phyloP scores from a whole-genome alignment of 495 filamentous ascomycete genomes.

The Podospora bellae-mahoneyi region DNA sequence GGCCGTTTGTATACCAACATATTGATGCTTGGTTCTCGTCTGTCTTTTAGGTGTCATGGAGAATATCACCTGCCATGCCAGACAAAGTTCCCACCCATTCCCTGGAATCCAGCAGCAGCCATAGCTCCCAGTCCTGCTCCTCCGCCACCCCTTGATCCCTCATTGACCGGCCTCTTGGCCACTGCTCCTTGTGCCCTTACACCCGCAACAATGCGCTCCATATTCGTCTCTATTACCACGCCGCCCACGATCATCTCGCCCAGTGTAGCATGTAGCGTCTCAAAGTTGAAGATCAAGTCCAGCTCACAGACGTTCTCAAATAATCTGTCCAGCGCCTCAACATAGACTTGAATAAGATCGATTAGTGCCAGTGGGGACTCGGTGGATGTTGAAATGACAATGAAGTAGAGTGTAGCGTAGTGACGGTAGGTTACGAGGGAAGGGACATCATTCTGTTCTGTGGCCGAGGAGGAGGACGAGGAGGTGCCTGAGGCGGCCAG shows the following conservation, averaged over 20 bases:
- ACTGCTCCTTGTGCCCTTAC: slow-evolving; percentile 75
- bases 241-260: slow-evolving; percentile 96
- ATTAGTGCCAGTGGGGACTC: slow-evolving; percentile 94
- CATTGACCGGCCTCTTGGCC: slow-evolving; percentile 66
- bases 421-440: slow-evolving; percentile 97
- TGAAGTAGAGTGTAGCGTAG: slow-evolving; percentile 98
- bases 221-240: slow-evolving; percentile 88
- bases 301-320: slow-evolving; percentile 99
- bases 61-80: slow-evolving; percentile 51
- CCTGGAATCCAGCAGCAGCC: slow-evolving; percentile 41
- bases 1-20: slow-evolving; percentile 10
- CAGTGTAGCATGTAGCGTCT: slow-evolving; percentile 87
- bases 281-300: slow-evolving; percentile 97
- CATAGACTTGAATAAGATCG: slow-evolving; percentile 96
- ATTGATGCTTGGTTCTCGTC: not conserved
- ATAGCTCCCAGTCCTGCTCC: slow-evolving; percentile 31
- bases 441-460: slow-evolving; percentile 70
- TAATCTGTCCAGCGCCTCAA: slow-evolving; percentile 87
- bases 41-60: not conserved
- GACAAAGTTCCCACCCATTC: slow-evolving; percentile 56
- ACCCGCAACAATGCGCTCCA: slow-evolving; percentile 81
- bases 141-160: slow-evolving; percentile 40
- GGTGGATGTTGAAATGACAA: slow-evolving; percentile 94
- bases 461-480: slow-evolving; percentile 59
- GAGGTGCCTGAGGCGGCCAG: slow-evolving; percentile 47